A percentile compares a stretch with the other conserved stretches of the same genome.
phyloP scores from a whole-genome alignment of 2,329 filamentous ascomycete genomes.

The Diplocarpon mali region DNA sequence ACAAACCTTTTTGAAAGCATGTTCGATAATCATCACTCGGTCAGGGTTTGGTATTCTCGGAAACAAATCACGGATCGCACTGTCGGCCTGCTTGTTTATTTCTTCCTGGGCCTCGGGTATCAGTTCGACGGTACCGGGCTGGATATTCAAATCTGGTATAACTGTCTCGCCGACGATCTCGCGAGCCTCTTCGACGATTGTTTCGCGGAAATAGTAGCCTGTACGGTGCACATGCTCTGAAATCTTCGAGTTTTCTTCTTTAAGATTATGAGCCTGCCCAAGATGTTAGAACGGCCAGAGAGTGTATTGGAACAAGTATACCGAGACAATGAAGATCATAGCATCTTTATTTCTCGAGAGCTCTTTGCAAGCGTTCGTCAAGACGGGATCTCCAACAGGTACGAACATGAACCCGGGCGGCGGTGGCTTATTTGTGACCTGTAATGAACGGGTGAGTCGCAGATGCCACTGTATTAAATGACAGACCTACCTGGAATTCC shows the following conservation, averaged over 20 bases:
- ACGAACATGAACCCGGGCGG: slow-evolving; percentile 54
- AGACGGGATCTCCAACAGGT: slow-evolving; percentile 48
- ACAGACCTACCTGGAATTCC: slow-evolving; percentile 44
- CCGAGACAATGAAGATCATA: slow-evolving; percentile 57
- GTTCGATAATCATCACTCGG: slow-evolving; percentile 49
- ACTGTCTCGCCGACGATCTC: slow-evolving; percentile 24
- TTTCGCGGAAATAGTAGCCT: slow-evolving; percentile 49
- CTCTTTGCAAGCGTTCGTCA: slow-evolving; percentile 53
- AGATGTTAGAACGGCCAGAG: neutral
- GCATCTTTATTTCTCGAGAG: slow-evolving; percentile 49
- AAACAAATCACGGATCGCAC: slow-evolving; percentile 51
- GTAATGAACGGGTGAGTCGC: slow-evolving; percentile 6
- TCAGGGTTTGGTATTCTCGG: slow-evolving; percentile 55
- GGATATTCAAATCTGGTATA: slow-evolving; percentile 19
- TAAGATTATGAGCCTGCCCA: slow-evolving; percentile 9
- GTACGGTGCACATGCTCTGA: slow-evolving; percentile 43
- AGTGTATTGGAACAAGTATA: slow-evolving; percentile 25
- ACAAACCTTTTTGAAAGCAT: slow-evolving; percentile 51
- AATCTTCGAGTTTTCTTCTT: slow-evolving; percentile 24
- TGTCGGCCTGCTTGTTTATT: slow-evolving; percentile 52
- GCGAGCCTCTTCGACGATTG: slow-evolving; percentile 46
- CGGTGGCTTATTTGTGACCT: slow-evolving; percentile 44
- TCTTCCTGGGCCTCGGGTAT: slow-evolving; percentile 48
- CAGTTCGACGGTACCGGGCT: slow-evolving; percentile 38
- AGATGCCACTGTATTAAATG: neutral